Base-by-base conservation (phyloP, 2,329 filamentous ascomycete genomes). In the Simplicillium aogashimaense region DNA sequence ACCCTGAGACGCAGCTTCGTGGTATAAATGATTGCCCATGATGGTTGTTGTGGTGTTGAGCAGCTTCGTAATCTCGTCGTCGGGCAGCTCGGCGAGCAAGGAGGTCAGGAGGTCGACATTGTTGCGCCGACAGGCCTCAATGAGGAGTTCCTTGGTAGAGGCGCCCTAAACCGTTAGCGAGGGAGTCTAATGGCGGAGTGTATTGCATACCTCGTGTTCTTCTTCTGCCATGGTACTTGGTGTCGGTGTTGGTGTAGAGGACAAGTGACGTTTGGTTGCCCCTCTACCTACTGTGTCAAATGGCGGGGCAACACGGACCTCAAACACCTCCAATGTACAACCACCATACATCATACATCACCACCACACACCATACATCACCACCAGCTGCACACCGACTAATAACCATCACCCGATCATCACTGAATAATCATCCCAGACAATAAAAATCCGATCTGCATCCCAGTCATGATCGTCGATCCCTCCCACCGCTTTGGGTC, bases 71-170 rank as follows among this genome's bases (percentile, higher is more conserved):
- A 86, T 78, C 53, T 84, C 72, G 43, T 77, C 72, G 40, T 81
- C 78, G 43, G 66, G 64, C 48, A 75, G 74, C 48, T 67, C 65
- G 33, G 74, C 64, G 50, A 95, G 72, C 42, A 89, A 74, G 53
- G 92, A 82, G 52, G 76, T 66, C 42, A 97, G 78, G 45, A 97
- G 78, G 40, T 90, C 82, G 50, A 81, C 81, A 65, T 97, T 95
- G 73, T 97, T 90, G 56, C 88, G 78, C 45, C 90, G 86, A 66
- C 86, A 94, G 53, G 92, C 86, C 69, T 94, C 90, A 64, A 97
- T 78, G 52, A 97, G 76, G 55, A 86, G 76, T 68, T 97, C 90
- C 60, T 81, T 74, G 36, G 81, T 78, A 44, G 86, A 86, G 51
- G 90, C 90, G 59, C 90, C 92, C 83, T 94, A 40, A 4, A 28